Percentiles rank a stretch among this genome's conserved stretches.
These are phyloP conservation scores for Spencermartinsiella europaea DNA, from an alignment of 805 yeast genomes.

Conservation along the genomic window DNA sequence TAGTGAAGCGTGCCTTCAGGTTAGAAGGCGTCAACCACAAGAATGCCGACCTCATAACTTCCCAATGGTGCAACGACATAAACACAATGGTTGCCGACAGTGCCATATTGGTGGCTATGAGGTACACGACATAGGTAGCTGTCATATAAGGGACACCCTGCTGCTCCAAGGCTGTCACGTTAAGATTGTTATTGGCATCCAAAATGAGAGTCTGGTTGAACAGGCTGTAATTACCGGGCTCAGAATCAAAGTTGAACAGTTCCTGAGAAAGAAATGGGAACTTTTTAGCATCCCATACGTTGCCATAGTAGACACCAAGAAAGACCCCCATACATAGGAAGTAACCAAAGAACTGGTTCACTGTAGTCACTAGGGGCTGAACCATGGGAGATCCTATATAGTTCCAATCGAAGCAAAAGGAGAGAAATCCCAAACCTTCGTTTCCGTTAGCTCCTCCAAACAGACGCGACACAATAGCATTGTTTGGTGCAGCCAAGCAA, in stretches of 20 bases:
- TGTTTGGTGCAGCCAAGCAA: constrained; percentile 53
- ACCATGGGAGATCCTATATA: constrained; percentile 33
- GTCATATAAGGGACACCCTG: constrained; percentile 31
- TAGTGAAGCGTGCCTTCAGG: constrained; percentile 27
- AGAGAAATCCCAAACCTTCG: constrained; percentile 44
- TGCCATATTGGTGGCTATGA: constrained; percentile 30
- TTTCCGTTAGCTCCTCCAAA: constrained; percentile 34
- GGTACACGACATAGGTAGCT: constrained; percentile 27
- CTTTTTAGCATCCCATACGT: constrained; percentile 28
- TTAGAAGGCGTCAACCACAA: constrained; percentile 18
- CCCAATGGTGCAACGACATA: constrained; percentile 28
- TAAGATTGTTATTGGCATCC: constrained; percentile 20
- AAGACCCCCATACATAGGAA: constrained; percentile 19
- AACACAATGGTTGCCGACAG: constrained; percentile 30
- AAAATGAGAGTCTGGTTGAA: constrained; percentile 28
- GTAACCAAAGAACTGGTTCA: constrained; percentile 27
- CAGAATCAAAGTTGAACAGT: constrained; percentile 24
- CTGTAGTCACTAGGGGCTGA: constrained; percentile 40
- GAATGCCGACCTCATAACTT: constrained; percentile 25
- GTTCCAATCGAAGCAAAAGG: constrained; percentile 52
- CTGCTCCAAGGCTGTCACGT: constrained; percentile 21
- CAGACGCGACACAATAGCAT: constrained; percentile 46
- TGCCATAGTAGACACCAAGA: constrained; percentile 30
- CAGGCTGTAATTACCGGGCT: constrained; percentile 15
- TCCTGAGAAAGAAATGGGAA: constrained; percentile 33